Base-by-base conservation (phyloP, 1,139 yeast genomes). In the Candida dubliniensis region DNA sequence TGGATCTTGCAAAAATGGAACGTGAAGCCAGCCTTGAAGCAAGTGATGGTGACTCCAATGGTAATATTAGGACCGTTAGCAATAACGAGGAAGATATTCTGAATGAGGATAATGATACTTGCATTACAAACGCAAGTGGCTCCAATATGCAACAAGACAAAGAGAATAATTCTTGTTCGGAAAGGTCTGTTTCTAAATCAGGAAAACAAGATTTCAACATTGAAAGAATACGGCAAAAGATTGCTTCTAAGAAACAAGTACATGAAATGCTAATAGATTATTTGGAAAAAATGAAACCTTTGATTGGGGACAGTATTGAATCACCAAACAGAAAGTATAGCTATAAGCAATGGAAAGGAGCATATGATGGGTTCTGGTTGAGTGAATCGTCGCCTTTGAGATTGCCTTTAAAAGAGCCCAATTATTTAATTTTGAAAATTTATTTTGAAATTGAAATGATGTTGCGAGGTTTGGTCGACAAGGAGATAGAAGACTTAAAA, bases 341-440 rank as follows among this genome's bases (percentile, higher is more conserved):
- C 35, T 65, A 59, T 38, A 63, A 60, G 1, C 64, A 65, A 58
- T 71, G 60, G 76, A 60, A 4, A 9, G 35, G 31, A 5, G 13
- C 24, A 23, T 31, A 29, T 18, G 46, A 36, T 41, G 49, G 49
- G 14, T 57, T 46, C 38, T 84, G 90, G 90, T 54, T 84, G 2
- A 70, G 84, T 7, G 81, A 81, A 3, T 58, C 62, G 3, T 82
- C 90, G 1, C 95, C 95, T 0, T 61, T 86, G 31, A 67, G 85
- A 38, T 77, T 76, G 42, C 93, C 93, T 0, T 63, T 84, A 35
- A 76, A 74, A 50, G 90, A 87, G 56, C 81, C 89, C 0, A 77
- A 81, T 47, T 86, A 78, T 54, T 76, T 86, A 41, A 64, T 82
- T 23, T 64, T 76, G 49, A 69, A 74, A 49, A 66, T 77, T 41